These are phyloP conservation scores for Cyclotella distinguenda DNA, from an alignment of 108 stramenopile genomes.

Conservation along the genomic window DNA sequence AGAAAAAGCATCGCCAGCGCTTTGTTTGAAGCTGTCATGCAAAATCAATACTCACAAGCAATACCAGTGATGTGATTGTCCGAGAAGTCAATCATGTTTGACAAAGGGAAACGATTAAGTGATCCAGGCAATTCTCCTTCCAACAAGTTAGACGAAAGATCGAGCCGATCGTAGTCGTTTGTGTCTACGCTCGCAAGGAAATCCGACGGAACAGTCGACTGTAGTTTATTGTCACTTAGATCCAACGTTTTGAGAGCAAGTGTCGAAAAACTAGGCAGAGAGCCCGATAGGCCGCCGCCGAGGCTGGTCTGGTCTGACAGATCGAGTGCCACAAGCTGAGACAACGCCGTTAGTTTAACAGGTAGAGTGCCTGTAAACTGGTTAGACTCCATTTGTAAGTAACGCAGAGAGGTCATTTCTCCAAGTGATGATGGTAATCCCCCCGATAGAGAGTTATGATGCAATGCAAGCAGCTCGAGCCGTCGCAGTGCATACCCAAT, in stretches of 20 bases:
- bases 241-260: conserved; percentile 20
- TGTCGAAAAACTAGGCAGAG: conserved; percentile 23
- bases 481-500: conserved; percentile 49
- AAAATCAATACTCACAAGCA: conserved; percentile 5
- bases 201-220: not conserved
- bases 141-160: conserved; percentile 29
- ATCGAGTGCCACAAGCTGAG: conserved; percentile 9
- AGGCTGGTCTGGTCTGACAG: conserved; percentile 7
- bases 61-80: conserved; percentile 58
- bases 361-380: conserved; percentile 48
- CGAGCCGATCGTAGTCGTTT: conserved; percentile 2
- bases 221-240: conserved; percentile 21
- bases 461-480: conserved; percentile 21
- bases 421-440: conserved; percentile 17
- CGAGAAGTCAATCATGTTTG: conserved; percentile 58
- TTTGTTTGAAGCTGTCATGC: too few relatives aligned
- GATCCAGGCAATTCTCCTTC: conserved; percentile 3
- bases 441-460: conserved; percentile 24
- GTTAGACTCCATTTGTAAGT: conserved; percentile 7
- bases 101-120: conserved; percentile 25
- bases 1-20: not conserved
- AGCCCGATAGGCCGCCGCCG: conserved; percentile 11
- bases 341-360: conserved; percentile 7
- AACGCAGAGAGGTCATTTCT: conserved; percentile 19
- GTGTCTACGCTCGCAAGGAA: conserved; percentile 7